These are phyloP conservation scores for Verbascum thapsus DNA, from an alignment of 257 asterid species.

Conservation along the genomic window DNA sequence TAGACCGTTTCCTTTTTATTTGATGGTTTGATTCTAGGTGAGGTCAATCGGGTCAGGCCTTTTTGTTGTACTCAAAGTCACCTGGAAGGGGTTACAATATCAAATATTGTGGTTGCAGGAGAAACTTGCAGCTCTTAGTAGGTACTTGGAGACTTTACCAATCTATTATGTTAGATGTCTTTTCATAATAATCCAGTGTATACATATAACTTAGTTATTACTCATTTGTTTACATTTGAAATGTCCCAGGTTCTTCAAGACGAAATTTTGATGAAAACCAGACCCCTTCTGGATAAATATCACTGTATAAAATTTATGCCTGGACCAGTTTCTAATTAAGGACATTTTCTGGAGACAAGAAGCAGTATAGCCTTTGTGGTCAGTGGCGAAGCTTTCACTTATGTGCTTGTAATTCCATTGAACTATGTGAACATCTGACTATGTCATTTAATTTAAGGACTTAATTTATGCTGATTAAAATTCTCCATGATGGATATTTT, in stretches of 20 bases:
- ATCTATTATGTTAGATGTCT: not conserved
- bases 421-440: no score
- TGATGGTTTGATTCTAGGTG: constrained; percentile 17
- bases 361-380: constrained; percentile 24
- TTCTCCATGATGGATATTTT: no score
- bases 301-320: constrained; percentile 26
- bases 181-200: no score
- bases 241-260: constrained; percentile 28
- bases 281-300: constrained; percentile 23
- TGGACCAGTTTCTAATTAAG: constrained; percentile 30
- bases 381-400: constrained; percentile 19
- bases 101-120: constrained; percentile 18
- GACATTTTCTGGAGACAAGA: constrained; percentile 21
- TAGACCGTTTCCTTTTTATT: constrained; percentile 6
- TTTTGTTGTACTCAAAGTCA: constrained; percentile 34
- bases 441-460: no score
- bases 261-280: constrained; percentile 24
- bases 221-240: not conserved
- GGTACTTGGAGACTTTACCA: constrained; percentile 37
- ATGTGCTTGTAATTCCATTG: constrained; percentile 8
- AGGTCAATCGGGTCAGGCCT: constrained; percentile 36
- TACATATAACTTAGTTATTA: no score
- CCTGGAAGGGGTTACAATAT: constrained; percentile 14
- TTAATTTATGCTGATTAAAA: no score
- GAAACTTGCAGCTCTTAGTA: constrained; percentile 27